Evolutionary conservation across 257 asterid species (phyloP).

Genomic region (Cinchona pubescens): DNA sequence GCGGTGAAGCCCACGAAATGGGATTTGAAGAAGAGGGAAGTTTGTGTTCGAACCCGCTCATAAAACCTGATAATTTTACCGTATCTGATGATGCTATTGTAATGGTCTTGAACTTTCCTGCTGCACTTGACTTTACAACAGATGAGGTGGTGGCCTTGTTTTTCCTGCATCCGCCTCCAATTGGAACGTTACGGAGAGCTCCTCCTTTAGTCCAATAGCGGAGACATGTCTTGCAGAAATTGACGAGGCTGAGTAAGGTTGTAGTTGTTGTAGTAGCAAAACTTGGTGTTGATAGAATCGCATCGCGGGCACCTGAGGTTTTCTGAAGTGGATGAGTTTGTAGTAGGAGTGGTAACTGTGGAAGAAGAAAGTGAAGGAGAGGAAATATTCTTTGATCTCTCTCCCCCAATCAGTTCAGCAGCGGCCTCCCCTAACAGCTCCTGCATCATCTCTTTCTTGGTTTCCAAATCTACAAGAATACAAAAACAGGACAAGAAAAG

Average conservation of each 20-base stretch:
- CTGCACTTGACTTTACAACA: constrained; percentile 34
- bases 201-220: constrained; percentile 97
- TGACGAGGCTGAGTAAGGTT: constrained; percentile 92
- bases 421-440: constrained; percentile 53
- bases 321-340: constrained; percentile 35
- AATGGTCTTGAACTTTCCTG: constrained; percentile 42
- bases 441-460: constrained; percentile 55
- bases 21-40: constrained; percentile 34
- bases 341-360: constrained; percentile 13
- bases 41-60: constrained; percentile 36
- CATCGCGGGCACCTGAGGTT: constrained; percentile 76
- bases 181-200: constrained; percentile 80
- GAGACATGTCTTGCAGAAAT: constrained; percentile 88
- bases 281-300: constrained; percentile 74
- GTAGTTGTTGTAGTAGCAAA: constrained; percentile 89
- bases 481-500: constrained; percentile 17
- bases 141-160: constrained; percentile 50
- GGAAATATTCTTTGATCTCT: constrained; percentile 35
- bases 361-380: constrained; percentile 35
- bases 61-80: constrained; percentile 33
- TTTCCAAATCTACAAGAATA: constrained; percentile 31
- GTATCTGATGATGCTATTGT: constrained; percentile 24
- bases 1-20: constrained; percentile 43
- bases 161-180: constrained; percentile 84
- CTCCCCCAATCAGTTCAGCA: constrained; percentile 39